phyloP scores from a whole-genome alignment of 768 basidiomycete genomes.

The Pulveroboletus sp. region DNA sequence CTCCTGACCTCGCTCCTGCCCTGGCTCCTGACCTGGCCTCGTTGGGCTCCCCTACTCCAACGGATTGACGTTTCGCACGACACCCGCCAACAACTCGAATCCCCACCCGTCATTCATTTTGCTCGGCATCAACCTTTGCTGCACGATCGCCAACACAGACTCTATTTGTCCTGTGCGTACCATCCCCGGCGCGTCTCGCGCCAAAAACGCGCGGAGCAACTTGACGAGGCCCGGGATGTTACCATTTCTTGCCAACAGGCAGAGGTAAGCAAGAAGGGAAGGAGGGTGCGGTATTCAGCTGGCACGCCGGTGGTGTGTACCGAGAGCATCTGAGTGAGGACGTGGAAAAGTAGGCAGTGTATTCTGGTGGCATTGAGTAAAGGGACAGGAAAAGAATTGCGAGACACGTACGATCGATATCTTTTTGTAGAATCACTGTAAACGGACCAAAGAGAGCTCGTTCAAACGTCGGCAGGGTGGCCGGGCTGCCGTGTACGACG shows the following conservation, averaged over 20 bases:
- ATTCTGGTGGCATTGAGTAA: slow-evolving; percentile 62
- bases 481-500: slow-evolving; percentile 66
- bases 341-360: slow-evolving; percentile 96
- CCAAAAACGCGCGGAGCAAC: slow-evolving; percentile 80
- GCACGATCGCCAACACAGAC: slow-evolving; percentile 80
- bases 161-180: slow-evolving; percentile 67
- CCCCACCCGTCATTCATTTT: slow-evolving; percentile 90
- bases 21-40: too few species aligned
- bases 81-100: slow-evolving; percentile 81
- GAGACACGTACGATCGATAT: slow-evolving; percentile 75
- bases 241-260: slow-evolving; percentile 91
- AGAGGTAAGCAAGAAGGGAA: slow-evolving; percentile 83
- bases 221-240: slow-evolving; percentile 92
- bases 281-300: slow-evolving; percentile 69
- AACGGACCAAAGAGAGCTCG: slow-evolving; percentile 81
- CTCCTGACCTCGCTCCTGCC: too few species aligned
- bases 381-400: too few species aligned
- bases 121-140: slow-evolving; percentile 85
- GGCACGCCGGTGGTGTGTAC: slow-evolving; percentile 69
- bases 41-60: too few species aligned
- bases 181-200: slow-evolving; percentile 67
- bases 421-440: slow-evolving; percentile 83
- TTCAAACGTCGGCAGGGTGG: slow-evolving; percentile 75
- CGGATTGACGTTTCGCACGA: slow-evolving; percentile 73
- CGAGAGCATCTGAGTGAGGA: slow-evolving; percentile 94